Base-by-base conservation (phyloP, 768 basidiomycete species). In the Bullera alba region DNA sequence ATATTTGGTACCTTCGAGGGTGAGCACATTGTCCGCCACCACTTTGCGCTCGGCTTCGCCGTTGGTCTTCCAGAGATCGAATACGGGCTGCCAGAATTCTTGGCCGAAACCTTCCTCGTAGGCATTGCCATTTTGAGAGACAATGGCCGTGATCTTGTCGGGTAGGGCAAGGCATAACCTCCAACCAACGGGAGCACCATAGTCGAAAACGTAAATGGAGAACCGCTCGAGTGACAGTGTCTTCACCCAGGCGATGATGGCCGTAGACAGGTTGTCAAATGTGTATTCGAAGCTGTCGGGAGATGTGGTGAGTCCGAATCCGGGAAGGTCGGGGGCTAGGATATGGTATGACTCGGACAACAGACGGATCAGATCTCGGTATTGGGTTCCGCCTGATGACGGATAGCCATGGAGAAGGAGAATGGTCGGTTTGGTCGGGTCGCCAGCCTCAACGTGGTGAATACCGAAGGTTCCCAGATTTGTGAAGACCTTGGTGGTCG, bases 361-460 rank as follows among this genome's bases (percentile, higher is more conserved):
- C 34, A 62, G 63, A 0, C 75, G 71, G 42, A 80, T 77, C 48
- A 79, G 75, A 56, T 78, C 69, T 10, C 78, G 75, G 60, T 74
- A 80, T 46, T 79, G 77, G 65, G 73, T 74, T n/a, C n/a, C n/a
- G 5, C 78, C 78, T 0, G 77, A 78, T 1, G 76, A 53, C 0
- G 79, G 79, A 66, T 75, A 79, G 28, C 79, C 79, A 57, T 80
- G 79, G 2, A 79, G 70, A 1, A 79, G 74, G 21, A 80, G 69
- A 25, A 79, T 39, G 12, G 44, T 56, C 3, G 62, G 59, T 10
- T 29, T 46, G 42, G 44, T 23, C 4, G 41, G 17, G 5, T 59
- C 53, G 10, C 76, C 76, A 0, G 78, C 75, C 49, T 75, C 67
- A 36, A 76, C 74, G 61, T 79, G 79, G 65, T 77, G 77, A 3